Evolutionary conservation across 2,329 filamentous ascomycete genomes (phyloP), one percentile per base, ranked within the genome.

Genomic region (Fusarium lyarnte): DNA sequence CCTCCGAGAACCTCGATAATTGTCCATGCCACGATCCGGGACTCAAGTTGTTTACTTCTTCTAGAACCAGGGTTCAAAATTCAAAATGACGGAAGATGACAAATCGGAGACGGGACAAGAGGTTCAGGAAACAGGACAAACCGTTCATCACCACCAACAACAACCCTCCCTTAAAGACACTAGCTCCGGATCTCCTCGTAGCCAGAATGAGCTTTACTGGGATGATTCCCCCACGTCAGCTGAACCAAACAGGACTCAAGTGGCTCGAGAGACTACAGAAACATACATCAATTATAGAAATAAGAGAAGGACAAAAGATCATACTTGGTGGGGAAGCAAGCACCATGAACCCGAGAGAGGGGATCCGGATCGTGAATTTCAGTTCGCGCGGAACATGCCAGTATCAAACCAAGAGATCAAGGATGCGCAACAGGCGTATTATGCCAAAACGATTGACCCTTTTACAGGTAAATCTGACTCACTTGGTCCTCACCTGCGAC

Each of bases 301-400:
- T n/a, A 41, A 38, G 6, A 59, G 69, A 10, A 27, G 23, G n/a
- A 29, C 21, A 16, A 58, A 62, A 21, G 16, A 16, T 38, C 12
- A 23, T 6, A 11, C 45, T 8, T 71, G 72, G 69, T 74, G 63
- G 63, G 59, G 66, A 7, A 16, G 31, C 2, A 41, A 11, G 5
- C 67, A 74, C 12, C 19, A 17, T 36, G 63, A 49, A 19, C 29
- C 43, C 43, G 16, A 51, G 23, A 8, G 25, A 4, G 65, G 46
- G 41, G 11, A 72, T 14, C 53, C 73, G 11, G 63, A 74, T 51
- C 70, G 68, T 16, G 52, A 60, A 36, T 52, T 61, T 6, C 16
- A 70, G 16, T 74, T 70, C 27, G 36, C 55, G 11, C 41, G 52
- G 21, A 67, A 70, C 25, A 31, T 16, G 21, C 39, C 47, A 14